Evolutionary conservation across 139 green algal species (phyloP), one percentile per base, ranked within the genome.

Genomic region (Coelastrella sp.): DNA sequence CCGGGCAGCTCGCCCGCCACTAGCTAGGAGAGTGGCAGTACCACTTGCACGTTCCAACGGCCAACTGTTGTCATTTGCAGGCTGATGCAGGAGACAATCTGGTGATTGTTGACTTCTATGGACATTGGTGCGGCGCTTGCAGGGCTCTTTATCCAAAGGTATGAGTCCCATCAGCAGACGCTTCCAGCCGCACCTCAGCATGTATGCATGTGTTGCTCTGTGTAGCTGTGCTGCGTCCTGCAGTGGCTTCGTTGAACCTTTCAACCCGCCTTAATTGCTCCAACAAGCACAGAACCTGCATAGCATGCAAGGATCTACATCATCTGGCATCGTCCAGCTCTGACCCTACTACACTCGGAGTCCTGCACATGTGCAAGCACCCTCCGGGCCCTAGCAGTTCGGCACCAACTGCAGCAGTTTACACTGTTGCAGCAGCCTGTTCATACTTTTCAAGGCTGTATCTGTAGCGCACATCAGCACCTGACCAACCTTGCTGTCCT

Each of bases 71-170:
- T 22, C 56, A 3, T 71, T 20, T 90, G 64, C 91, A 95, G 91
- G 91, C 94, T 19, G 88, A 94, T 23, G 94, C 94, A 5, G 94
- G 92, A 0, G 96, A 99, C 85, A 91, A 84, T 59, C 94, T 99
- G 4, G 97, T 99, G 0, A 94, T 99, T 32, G 95, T 99, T 0
- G 97, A 99, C 79, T 98, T 99, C 73, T 99, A 96, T 86, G 97
- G 96, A 7, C 94, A 91, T 0, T 99, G 98, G 98, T 99, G 98
- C 92, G 93, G 94, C 5, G 98, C 98, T 3, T 99, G 98, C 92
- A 93, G 96, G 54, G 96, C 95, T 0, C 89, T 99, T 13, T 99
- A 97, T 84, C 98, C 98, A 0, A 99, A 99, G 94, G 94, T 98
- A 32, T 11, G 79, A 71, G 57, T 64, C 73, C 83, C 17, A 73